Evolutionary conservation across 1,284 basidiomycete species (phyloP).

Genomic region (Moesziomyces sp.): DNA sequence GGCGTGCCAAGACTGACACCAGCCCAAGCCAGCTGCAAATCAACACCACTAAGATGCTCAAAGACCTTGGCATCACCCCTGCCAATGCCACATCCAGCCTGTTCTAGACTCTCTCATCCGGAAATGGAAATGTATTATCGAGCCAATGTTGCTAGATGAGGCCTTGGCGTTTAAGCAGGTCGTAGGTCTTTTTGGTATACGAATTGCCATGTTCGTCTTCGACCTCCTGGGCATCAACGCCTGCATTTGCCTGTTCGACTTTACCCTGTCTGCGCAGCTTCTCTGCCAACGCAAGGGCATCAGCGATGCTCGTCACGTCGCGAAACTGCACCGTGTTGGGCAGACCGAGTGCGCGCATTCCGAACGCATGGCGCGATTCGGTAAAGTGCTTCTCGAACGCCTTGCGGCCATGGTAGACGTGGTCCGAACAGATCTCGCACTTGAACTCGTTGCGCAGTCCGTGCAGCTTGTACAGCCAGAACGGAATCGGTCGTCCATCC

Average conservation of each 20-base stretch:
- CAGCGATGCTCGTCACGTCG: constrained; percentile 95
- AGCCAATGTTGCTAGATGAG: constrained; percentile 41
- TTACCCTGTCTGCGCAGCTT: constrained; percentile 60
- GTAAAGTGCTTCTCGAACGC: constrained; percentile 93
- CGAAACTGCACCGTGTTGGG: constrained; percentile 99
- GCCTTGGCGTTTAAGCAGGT: constrained; percentile 66
- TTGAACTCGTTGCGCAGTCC: constrained; percentile 96
- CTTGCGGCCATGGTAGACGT: constrained; percentile 81
- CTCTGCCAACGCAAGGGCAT: constrained; percentile 78
- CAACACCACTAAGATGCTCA: constrained; percentile 20
- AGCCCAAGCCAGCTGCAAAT: constrained; percentile 4
- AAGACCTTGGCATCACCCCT: constrained; percentile 18
- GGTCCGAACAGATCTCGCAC: constrained; percentile 91
- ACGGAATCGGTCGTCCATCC: constrained; percentile 98
- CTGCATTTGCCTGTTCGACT: constrained; percentile 38
- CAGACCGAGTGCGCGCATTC: constrained; percentile 95
- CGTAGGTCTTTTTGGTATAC: constrained; percentile 66
- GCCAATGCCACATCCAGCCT: constrained; percentile 14
- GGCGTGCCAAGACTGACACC: constrained; percentile 3
- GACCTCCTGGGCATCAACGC: constrained; percentile 62
- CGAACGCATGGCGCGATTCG: constrained; percentile 96
- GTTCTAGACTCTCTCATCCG: not conserved
- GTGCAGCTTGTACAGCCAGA: constrained; percentile 98
- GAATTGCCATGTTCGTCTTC: constrained; percentile 66
- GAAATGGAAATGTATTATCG: too few species aligned